phyloP scores from a whole-genome alignment of 345 rosid species.

The Populus ilicifolia region DNA sequence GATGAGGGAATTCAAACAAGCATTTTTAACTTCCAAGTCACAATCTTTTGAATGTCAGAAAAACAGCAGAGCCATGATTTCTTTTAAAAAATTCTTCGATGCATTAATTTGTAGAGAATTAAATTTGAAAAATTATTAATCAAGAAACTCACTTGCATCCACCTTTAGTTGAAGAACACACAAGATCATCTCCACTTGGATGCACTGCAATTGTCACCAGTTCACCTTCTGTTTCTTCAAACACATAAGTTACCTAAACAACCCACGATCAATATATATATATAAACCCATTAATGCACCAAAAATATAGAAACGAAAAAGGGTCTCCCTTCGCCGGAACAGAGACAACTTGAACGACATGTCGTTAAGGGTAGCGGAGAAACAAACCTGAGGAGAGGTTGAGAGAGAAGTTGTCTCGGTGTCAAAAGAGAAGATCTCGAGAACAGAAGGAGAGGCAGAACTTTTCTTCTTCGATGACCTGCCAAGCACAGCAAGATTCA shows the following conservation, averaged over 20 bases:
- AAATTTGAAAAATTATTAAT: neutral
- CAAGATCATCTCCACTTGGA: slow-evolving; percentile 78
- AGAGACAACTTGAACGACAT: neutral
- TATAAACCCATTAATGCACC: neutral
- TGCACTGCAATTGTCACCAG: slow-evolving; percentile 65
- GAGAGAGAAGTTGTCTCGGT: slow-evolving; percentile 58
- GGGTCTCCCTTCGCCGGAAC: neutral
- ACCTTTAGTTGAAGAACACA: slow-evolving; percentile 74
- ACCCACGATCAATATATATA: neutral
- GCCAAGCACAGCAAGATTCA: slow-evolving; percentile 38
- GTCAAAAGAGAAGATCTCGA: slow-evolving; percentile 82
- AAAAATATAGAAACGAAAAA: neutral
- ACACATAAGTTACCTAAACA: slow-evolving; percentile 50
- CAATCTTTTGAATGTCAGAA: neutral
- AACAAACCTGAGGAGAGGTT: slow-evolving; percentile 63
- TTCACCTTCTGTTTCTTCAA: slow-evolving; percentile 73
- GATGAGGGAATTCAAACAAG: neutral
- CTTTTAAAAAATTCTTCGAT: neutral
- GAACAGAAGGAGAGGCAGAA: slow-evolving; percentile 41
- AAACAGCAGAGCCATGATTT: neutral
- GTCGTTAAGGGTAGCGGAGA: neutral
- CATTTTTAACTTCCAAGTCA: neutral
- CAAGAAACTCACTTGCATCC: slow-evolving; percentile 69
- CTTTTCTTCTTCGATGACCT: slow-evolving; percentile 41
- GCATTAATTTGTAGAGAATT: neutral